Evolutionary conservation across 2,329 filamentous ascomycete genomes (phyloP).

Genomic region (Venturia pyrina): DNA sequence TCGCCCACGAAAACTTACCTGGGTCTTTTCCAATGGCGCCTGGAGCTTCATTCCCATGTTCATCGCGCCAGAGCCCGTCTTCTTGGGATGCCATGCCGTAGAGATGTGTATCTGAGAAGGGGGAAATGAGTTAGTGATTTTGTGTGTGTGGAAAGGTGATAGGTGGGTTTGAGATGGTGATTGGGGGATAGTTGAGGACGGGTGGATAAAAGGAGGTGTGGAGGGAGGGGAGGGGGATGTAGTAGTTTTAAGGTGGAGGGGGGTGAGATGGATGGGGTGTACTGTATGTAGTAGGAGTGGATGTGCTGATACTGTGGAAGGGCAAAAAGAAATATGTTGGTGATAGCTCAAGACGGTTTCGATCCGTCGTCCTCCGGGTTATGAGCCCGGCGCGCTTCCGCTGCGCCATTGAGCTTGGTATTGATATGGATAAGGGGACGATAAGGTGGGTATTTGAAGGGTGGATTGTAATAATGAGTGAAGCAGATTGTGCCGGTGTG

Average conservation of each 20-base stretch:
- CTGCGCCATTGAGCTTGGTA: constrained; percentile 6
- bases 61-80: constrained; percentile 55
- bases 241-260: background rate
- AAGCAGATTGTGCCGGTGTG: background rate
- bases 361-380: constrained; percentile 7
- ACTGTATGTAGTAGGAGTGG: background rate
- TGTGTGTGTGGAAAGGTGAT: too few relatives aligned
- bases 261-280: background rate
- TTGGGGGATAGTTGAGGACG: background rate
- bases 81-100: constrained; percentile 44
- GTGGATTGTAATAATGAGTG: background rate
- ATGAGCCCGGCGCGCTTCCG: constrained; percentile 8
- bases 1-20: constrained; percentile 48
- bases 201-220: background rate
- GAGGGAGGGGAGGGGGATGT: background rate
- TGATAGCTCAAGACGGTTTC: constrained; percentile 2
- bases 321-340: background rate
- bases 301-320: background rate
- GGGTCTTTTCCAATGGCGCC: constrained; percentile 37
- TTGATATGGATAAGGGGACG: background rate
- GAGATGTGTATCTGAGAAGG: constrained; percentile 38
- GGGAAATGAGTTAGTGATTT: too few relatives aligned
- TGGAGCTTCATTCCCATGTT: constrained; percentile 28
- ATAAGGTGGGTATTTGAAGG: too few relatives aligned
- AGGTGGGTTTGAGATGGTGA: too few relatives aligned